Base-by-base conservation (phyloP, 2,329 filamentous ascomycete species). In the Aspergillus fischeri region DNA sequence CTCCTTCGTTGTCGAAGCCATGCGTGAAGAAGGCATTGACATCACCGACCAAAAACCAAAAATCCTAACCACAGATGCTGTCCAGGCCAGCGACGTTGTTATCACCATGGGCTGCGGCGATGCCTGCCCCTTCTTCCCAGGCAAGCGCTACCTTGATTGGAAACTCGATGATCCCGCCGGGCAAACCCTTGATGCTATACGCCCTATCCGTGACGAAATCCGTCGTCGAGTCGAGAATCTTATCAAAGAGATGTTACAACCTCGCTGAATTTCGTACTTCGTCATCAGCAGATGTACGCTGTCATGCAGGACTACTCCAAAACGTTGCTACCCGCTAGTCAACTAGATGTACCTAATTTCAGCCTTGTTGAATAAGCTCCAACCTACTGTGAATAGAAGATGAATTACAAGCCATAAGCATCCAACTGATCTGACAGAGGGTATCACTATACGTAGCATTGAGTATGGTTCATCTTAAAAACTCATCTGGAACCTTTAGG, bases 51-150 rank as follows among this genome's bases (percentile, higher is more conserved):
- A 65, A 53, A 66, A 60, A n/a, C 66, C 66, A 0, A 67, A 69
- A 53, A 60, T 68, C 27, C 57, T 69, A 8, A 65, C 58, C 17
- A n/a, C 52, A 29, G 63, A 66, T n/a, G 60, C 64, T 9, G 60
- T 69, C 3, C 53, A 65, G 47, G 53, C 45, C 14, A 67, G 66
- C 41, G 64, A 69, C 49, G 56, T 65, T 53, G 64, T 68, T 6
- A 65, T 67, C 50, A 69, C 65, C 21, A 68, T 69, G 67, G 66
- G 66, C n/a, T 68, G 65, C 57, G 67, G 66, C 1, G 66, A 69
- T 21, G 62, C 50, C 21, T 69, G 65, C 49, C 66, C 65, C 20
- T 58, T 66, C 45, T 69, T 62, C n/a, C 59, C 65, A 17, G 66
- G 66, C 8, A 69, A 68, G 45, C 57, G 63, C 14, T 69, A 67